Evolutionary conservation across 1,284 basidiomycete species (phyloP), one percentile per base, ranked within the genome.

Genomic region (Puccinia polysora): DNA sequence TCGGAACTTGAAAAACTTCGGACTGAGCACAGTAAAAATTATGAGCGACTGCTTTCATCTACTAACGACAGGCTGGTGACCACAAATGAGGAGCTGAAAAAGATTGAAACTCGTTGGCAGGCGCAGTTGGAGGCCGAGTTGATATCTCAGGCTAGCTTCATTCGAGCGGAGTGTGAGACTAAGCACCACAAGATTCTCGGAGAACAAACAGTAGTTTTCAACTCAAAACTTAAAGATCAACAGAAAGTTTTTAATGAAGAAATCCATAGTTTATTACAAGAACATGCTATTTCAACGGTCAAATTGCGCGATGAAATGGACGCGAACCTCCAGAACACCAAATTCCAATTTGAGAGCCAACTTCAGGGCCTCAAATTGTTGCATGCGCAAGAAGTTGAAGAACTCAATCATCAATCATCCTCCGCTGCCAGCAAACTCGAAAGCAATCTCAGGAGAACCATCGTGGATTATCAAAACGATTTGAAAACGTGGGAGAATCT

Each of bases 31-130:
- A 32, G 28, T 28, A 43, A 49, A 10, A 50, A 49, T 63, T 30
- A 47, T 28, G 20, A 50, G 18, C 60, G 45, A 34, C 28, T 63
- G 0, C 34, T 63, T 34, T 18, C 30, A 34, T 50, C 45, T 23
- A 50, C 45, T 8, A 49, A 63, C 10, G 60, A 63, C 4, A 63
- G 34, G 25, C 4, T 63, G n/a, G 30, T 47, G 18, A 30, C 60
- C 28, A 63, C 47, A 36, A 45, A 63, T 23, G 45, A 63, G 45
- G 45, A 63, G 25, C 25, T 63, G 3, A 49, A 18, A 23, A 40
- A 63, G 45, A 20, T 63, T 2, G 60, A 63, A 63, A 32, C 14
- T n/a, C 28, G 23, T 10, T 63, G 60, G 60, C 60, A 63, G 30
- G 23, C n/a, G 14, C 32, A 47, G 23, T 23, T 63, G 40, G 45